phyloP scores from a whole-genome alignment of 2,329 filamentous ascomycete species.

The Thyridium curvatum region DNA sequence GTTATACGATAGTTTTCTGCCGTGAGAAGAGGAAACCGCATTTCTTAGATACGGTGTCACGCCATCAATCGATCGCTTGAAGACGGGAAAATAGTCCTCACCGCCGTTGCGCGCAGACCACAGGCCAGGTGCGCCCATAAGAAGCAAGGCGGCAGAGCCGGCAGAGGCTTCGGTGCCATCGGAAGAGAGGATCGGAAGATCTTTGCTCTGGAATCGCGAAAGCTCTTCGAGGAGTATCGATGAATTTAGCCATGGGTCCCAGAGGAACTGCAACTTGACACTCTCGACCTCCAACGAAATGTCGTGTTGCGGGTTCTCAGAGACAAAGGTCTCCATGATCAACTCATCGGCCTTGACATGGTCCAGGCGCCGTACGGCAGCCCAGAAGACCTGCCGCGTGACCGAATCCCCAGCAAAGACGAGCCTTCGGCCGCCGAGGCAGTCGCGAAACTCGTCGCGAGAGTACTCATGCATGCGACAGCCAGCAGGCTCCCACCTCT shows the following conservation, averaged over 20 bases:
- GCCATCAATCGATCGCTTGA: constrained; percentile 36
- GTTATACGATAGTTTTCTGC: constrained; percentile 6
- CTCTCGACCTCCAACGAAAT: constrained; percentile 34
- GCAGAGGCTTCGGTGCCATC: constrained; percentile 11
- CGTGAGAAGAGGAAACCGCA: constrained; percentile 2
- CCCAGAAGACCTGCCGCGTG: constrained; percentile 55
- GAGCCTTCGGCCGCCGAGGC: constrained; percentile 43
- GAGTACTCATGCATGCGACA: constrained; percentile 54
- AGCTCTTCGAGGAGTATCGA: constrained; percentile 34
- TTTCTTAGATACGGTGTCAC: constrained; percentile 29
- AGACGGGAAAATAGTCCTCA: constrained; percentile 35
- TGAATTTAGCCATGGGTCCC: constrained; percentile 57
- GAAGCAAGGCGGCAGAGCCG: constrained; percentile 35
- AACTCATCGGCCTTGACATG: constrained; percentile 26
- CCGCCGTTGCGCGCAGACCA: constrained; percentile 47
- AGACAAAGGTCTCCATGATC: constrained; percentile 23
- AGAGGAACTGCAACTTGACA: constrained; percentile 49
- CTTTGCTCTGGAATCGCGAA: constrained; percentile 17
- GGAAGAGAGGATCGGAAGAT: too few species aligned
- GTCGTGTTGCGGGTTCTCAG: constrained; percentile 34
- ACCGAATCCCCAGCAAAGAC: constrained; percentile 57
- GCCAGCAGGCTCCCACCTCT: constrained; percentile 52
- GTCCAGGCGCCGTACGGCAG: constrained; percentile 42
- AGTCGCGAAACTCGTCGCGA: constrained; percentile 42
- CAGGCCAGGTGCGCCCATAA: constrained; percentile 47